Evolutionary conservation across 495 filamentous ascomycete genomes (phyloP).

Genomic region (Chaetomium cochliodes): DNA sequence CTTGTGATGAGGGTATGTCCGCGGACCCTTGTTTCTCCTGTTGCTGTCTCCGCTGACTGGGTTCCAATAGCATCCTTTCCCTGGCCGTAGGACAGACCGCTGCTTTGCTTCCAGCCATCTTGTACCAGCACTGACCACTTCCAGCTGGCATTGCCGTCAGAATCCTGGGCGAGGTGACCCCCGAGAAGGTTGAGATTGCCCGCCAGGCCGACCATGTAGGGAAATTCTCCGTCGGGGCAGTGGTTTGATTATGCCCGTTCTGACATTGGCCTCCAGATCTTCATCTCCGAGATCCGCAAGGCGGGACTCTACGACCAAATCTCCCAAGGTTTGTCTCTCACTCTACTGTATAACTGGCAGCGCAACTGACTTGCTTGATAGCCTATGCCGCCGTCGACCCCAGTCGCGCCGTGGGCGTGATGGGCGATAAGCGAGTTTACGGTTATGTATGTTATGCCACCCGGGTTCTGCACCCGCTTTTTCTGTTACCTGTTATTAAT

Average conservation of each 20-base stretch:
- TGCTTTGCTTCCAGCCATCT: conserved; percentile 43
- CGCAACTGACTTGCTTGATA: conserved; percentile 13
- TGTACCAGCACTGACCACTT: neutral
- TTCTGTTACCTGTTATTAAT: neutral
- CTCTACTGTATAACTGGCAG: neutral
- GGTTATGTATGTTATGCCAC: conserved; percentile 29
- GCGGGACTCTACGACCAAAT: conserved; percentile 77
- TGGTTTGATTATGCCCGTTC: neutral
- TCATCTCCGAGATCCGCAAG: conserved; percentile 79
- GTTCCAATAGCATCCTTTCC: conserved; percentile 65
- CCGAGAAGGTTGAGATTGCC: conserved; percentile 74
- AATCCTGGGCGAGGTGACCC: conserved; percentile 83
- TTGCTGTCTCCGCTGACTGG: conserved; percentile 1
- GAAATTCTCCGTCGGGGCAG: neutral
- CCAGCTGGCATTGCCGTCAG: conserved; percentile 78
- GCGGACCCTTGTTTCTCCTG: too few species aligned
- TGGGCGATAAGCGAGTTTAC: conserved; percentile 50
- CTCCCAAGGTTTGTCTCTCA: conserved; percentile 23
- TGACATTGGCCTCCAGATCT: conserved; percentile 50
- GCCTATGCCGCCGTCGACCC: conserved; percentile 80
- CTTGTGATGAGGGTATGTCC: conserved; percentile 27
- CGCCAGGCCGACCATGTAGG: conserved; percentile 70
- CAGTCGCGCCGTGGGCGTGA: conserved; percentile 67
- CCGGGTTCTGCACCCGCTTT: neutral
- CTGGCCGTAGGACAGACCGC: conserved; percentile 35